Evolutionary conservation across 2,329 filamentous ascomycete genomes (phyloP).

Genomic region (Aspergillus sp.): DNA sequence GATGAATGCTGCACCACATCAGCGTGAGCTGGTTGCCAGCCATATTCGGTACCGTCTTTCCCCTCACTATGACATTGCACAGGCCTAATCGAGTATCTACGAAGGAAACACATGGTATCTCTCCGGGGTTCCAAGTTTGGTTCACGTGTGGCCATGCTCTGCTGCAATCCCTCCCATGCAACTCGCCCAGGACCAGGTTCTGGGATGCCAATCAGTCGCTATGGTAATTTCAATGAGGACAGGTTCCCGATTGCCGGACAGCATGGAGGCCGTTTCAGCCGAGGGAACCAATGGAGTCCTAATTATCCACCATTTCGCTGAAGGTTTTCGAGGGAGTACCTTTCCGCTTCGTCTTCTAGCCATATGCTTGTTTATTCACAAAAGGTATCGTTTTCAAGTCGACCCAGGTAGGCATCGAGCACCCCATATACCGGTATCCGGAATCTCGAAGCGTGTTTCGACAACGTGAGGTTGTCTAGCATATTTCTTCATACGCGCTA

Average conservation of each 20-base stretch:
- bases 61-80: not conserved
- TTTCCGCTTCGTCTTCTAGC: not conserved
- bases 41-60: constrained; percentile 69
- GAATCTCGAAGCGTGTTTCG: not conserved
- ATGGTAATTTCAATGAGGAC: constrained; percentile 54
- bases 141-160: constrained; percentile 97
- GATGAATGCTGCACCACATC: constrained; percentile 80
- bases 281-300: constrained; percentile 40
- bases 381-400: not conserved
- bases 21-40: constrained; percentile 87
- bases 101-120: constrained; percentile 95
- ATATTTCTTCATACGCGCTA: not conserved
- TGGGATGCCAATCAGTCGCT: constrained; percentile 64
- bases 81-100: constrained; percentile 3
- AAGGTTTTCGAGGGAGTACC: constrained; percentile 8
- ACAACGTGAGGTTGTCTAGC: not conserved
- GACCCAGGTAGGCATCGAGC: not conserved
- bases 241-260: constrained; percentile 42
- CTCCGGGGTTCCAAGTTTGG: constrained; percentile 97
- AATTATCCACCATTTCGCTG: constrained; percentile 42
- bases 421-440: not conserved
- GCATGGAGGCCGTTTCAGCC: constrained; percentile 38
- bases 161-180: constrained; percentile 87
- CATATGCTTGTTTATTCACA: not conserved
- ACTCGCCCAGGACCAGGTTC: constrained; percentile 85